Conservation (phyloP, 192 early-diverging fungal genomes). For the Diversispora eburnea region DNA sequence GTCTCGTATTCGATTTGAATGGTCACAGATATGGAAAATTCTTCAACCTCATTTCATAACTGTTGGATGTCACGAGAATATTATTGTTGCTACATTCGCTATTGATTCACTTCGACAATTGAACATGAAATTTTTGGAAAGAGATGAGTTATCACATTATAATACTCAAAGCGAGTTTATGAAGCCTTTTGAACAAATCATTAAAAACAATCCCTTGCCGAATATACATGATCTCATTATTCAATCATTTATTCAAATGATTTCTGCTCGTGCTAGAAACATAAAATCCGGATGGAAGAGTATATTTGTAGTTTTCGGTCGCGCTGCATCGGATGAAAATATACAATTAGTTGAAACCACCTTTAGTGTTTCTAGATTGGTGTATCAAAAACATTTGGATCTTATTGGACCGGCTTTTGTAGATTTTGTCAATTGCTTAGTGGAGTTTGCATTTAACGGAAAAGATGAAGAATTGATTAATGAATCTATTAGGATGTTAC, state of each 20-base stretch:
- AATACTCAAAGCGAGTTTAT: constrained; percentile 91
- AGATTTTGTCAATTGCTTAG: constrained; percentile 47
- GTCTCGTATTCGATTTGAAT: constrained; percentile 90
- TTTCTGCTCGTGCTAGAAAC: constrained; percentile 65
- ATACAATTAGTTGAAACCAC: constrained; percentile 46
- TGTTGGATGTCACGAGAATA: constrained; percentile 76
- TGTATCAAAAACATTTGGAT: constrained; percentile 45
- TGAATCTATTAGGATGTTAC: constrained; percentile 56
- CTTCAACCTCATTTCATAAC: constrained; percentile 80
- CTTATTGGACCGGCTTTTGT: constrained; percentile 46
- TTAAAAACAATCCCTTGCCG: constrained; percentile 73
- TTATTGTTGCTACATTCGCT: constrained; percentile 78
- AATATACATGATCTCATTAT: constrained; percentile 68
- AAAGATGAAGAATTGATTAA: constrained; percentile 42
- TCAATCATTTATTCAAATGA: constrained; percentile 71
- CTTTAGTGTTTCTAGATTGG: constrained; percentile 41
- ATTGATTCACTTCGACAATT: constrained; percentile 92
- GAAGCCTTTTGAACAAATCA: constrained; percentile 81
- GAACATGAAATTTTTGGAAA: constrained; percentile 90
- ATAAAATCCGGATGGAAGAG: constrained; percentile 84
- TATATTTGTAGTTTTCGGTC: constrained; percentile 61
- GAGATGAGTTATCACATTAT: constrained; percentile 91
- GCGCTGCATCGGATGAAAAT: constrained; percentile 62
- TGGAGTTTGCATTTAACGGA: constrained; percentile 48
- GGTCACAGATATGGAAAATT: constrained; percentile 89